phyloP scores from a whole-genome alignment of 176 grass and related monocot genomes.

The Areca catechu region DNA sequence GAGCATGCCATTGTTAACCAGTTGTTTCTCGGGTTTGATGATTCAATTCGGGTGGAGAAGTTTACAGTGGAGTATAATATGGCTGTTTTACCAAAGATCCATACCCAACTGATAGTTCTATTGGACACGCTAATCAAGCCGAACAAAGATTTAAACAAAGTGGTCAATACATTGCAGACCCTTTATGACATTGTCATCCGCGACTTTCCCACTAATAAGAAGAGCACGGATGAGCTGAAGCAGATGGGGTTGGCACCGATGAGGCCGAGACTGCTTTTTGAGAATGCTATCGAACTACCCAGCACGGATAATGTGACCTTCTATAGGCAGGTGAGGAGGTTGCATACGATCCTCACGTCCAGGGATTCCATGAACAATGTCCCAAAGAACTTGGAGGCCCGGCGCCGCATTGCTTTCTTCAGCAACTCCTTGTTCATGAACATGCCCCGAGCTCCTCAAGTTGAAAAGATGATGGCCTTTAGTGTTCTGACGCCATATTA shows the following conservation, averaged over 20 bases:
- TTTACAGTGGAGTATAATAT: conserved; percentile 57
- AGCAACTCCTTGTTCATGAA: conserved; percentile 99
- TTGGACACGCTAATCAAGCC: conserved; percentile 46
- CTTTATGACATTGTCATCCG: conserved; percentile 65
- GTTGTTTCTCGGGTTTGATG: conserved; percentile 61
- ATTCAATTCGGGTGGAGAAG: conserved; percentile 22
- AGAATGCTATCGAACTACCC: conserved; percentile 52
- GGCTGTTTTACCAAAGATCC: conserved; percentile 39
- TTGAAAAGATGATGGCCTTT: conserved; percentile 91
- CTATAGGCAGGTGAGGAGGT: conserved; percentile 74
- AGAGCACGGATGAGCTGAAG: conserved; percentile 46
- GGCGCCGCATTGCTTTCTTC: conserved; percentile 85
- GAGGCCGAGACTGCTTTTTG: conserved; percentile 54
- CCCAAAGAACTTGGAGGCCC: conserved; percentile 79
- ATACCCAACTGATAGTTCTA: conserved; percentile 58
- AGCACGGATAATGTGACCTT: conserved; percentile 41
- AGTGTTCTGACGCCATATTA: conserved; percentile 94
- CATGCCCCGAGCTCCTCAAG: conserved; percentile 81
- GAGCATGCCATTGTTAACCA: conserved; percentile 58
- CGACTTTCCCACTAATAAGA: conserved; percentile 61
- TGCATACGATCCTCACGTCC: conserved; percentile 84
- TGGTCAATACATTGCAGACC: conserved; percentile 79
- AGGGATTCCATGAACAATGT: conserved; percentile 87
- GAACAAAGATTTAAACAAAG: conserved; percentile 62
- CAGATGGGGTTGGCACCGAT: conserved; percentile 36